These are phyloP conservation scores for Wickerhamomyces silvicola DNA, from an alignment of 805 yeast genomes.

Conservation along the genomic window DNA sequence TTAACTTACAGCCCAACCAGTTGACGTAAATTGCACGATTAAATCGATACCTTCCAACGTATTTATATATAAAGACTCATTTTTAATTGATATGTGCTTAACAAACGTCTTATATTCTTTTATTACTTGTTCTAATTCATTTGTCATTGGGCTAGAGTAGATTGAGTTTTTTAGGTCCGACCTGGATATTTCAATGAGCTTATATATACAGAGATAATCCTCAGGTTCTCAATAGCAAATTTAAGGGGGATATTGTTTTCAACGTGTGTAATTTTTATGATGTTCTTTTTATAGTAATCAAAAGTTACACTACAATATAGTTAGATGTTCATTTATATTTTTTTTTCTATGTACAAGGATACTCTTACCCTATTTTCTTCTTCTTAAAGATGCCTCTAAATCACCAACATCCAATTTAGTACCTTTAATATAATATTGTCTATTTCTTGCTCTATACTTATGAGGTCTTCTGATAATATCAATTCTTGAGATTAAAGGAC, in stretches of 20 bases:
- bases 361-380: conserved; percentile 14
- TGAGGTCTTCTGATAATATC: conserved; percentile 73
- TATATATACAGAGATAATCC: too few species aligned
- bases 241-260: too few species aligned
- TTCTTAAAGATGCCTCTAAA: conserved; percentile 41
- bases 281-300: too few species aligned
- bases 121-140: conserved; percentile 2
- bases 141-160: not conserved
- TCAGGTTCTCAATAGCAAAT: too few species aligned
- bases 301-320: too few species aligned
- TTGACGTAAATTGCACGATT: conserved; percentile 3
- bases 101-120: conserved; percentile 7
- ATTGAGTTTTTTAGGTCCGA: not conserved
- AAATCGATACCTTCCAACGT: conserved; percentile 7
- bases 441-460: conserved; percentile 70
- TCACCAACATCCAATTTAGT: conserved; percentile 72
- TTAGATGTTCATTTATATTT: too few species aligned
- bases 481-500: conserved; percentile 69
- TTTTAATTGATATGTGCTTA: not conserved
- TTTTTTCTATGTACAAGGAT: too few species aligned
- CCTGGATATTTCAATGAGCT: too few species aligned
- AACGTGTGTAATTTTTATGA: too few species aligned
- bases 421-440: conserved; percentile 86
- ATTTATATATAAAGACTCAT: conserved; percentile 3
- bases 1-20: conserved; percentile 9